phyloP scores from a whole-genome alignment of 2,329 filamentous ascomycete species.

The Clonostachys solani region DNA sequence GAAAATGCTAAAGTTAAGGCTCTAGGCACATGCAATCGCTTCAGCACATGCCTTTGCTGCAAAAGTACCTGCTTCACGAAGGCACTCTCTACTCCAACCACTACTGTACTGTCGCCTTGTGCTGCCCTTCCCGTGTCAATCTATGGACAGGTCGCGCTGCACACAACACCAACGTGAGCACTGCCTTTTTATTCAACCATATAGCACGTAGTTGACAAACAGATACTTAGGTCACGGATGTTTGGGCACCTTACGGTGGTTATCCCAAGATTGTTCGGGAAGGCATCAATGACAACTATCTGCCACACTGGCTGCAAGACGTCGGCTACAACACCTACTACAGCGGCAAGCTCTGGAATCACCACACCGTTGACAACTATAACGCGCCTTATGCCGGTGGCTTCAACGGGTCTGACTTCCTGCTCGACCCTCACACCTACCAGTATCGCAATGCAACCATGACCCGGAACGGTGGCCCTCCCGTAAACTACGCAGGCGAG shows the following conservation, averaged over 20 bases:
- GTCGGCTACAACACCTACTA: slow-evolving; percentile 49
- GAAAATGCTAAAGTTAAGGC: not conserved
- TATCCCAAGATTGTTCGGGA: slow-evolving; percentile 45
- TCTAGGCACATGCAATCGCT: slow-evolving; percentile 6
- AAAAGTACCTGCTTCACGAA: slow-evolving; percentile 12
- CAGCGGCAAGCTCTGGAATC: slow-evolving; percentile 50
- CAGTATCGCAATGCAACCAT: slow-evolving; percentile 62
- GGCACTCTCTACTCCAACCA: slow-evolving; percentile 17
- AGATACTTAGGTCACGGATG: slow-evolving; percentile 26
- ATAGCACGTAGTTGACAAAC: not conserved
- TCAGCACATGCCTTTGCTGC: slow-evolving; percentile 6
- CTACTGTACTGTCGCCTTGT: slow-evolving; percentile 17
- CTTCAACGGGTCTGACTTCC: slow-evolving; percentile 50
- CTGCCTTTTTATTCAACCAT: not conserved
- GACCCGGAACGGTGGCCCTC: slow-evolving; percentile 52
- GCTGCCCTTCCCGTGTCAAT: slow-evolving; percentile 16
- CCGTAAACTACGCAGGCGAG: slow-evolving; percentile 46
- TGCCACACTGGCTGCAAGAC: slow-evolving; percentile 45
- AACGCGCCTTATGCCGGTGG: slow-evolving; percentile 47
- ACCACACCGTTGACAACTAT: slow-evolving; percentile 42
- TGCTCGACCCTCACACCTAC: slow-evolving; percentile 65
- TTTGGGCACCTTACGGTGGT: slow-evolving; percentile 13
- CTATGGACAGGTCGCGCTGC: slow-evolving; percentile 14
- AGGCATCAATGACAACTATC: slow-evolving; percentile 42
- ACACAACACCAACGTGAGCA: slow-evolving; percentile 51